phyloP scores from a whole-genome alignment of 495 filamentous ascomycete genomes.

The Daldinia bambusicola region DNA sequence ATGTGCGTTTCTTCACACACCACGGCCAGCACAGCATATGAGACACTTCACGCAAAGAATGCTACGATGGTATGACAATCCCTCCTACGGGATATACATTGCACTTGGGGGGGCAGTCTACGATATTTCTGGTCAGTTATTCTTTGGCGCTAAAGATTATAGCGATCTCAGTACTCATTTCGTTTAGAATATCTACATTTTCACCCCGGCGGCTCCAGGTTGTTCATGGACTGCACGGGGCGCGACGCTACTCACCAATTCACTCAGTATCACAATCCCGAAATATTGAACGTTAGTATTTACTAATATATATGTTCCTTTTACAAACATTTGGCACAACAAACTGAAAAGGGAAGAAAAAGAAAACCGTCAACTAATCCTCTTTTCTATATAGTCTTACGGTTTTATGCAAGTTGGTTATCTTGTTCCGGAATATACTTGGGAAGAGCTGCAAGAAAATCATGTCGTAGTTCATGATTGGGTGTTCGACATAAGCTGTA shows the following conservation, averaged over 20 bases:
- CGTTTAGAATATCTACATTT: conserved; percentile 17
- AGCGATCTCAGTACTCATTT: background rate
- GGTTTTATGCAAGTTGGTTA: conserved; percentile 17
- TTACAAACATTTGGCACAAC: too few species aligned
- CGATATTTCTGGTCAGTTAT: conserved; percentile 23
- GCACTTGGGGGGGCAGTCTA: conserved; percentile 13
- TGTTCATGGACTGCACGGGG: conserved; percentile 6
- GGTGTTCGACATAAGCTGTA: conserved; percentile 29
- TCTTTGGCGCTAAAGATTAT: background rate
- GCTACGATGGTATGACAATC: conserved; percentile 27
- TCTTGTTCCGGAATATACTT: conserved; percentile 17
- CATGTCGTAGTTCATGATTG: conserved; percentile 22
- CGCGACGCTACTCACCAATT: conserved; percentile 14
- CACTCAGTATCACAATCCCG: conserved; percentile 5
- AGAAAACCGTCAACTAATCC: background rate
- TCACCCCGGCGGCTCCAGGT: conserved; percentile 16
- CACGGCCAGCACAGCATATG: background rate
- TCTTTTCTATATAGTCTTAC: background rate
- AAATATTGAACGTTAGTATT: conserved; percentile 16
- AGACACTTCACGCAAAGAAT: conserved; percentile 14
- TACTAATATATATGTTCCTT: background rate
- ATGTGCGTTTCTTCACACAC: conserved; percentile 12
- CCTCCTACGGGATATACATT: conserved; percentile 13
- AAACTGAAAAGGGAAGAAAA: too few species aligned
- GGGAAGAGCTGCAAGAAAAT: background rate